phyloP scores from a whole-genome alignment of 2,329 filamentous ascomycete genomes.

The Alternaria dauci region DNA sequence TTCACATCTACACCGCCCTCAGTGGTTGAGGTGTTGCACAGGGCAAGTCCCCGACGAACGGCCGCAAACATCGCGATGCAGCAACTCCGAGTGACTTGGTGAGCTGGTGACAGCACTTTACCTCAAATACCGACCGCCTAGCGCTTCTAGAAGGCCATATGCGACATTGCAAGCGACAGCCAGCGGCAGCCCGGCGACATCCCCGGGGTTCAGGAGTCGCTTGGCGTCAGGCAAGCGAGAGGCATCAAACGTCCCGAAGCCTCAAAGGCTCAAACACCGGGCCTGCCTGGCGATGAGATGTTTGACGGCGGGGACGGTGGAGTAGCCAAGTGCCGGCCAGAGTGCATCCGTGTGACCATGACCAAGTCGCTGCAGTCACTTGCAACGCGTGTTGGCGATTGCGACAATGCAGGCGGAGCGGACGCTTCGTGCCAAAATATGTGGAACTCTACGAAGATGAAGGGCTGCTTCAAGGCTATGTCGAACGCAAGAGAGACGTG shows the following conservation, averaged over 20 bases:
- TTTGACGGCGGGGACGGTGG: slow-evolving; percentile 27
- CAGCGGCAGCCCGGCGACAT: neutral
- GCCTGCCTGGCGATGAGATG: slow-evolving; percentile 30
- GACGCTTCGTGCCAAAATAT: neutral
- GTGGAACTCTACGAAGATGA: slow-evolving; percentile 1
- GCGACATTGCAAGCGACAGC: slow-evolving; percentile 19
- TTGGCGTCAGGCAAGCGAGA: slow-evolving; percentile 37
- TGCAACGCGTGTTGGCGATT: neutral
- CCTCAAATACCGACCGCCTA: slow-evolving; percentile 8
- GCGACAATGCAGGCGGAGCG: slow-evolving; percentile 2
- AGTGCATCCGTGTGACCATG: slow-evolving; percentile 16
- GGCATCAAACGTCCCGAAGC: slow-evolving; percentile 36
- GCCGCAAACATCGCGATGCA: slow-evolving; percentile 7
- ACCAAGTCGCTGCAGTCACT: slow-evolving; percentile 4
- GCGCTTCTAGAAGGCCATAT: slow-evolving; percentile 15
- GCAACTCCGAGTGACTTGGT: slow-evolving; percentile 6
- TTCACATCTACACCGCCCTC: slow-evolving; percentile 36
- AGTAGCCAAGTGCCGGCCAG: slow-evolving; percentile 18
- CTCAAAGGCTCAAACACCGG: slow-evolving; percentile 34
- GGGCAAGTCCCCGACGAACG: slow-evolving; percentile 15
- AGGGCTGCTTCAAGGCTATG: slow-evolving; percentile 4
- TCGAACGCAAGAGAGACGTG: slow-evolving; percentile 11
- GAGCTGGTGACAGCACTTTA: neutral
- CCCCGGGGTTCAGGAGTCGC: slow-evolving; percentile 26
- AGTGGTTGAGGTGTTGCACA: slow-evolving; percentile 26